Conservation (phyloP, 305 asterid genomes). For the Salvia sclarea region DNA sequence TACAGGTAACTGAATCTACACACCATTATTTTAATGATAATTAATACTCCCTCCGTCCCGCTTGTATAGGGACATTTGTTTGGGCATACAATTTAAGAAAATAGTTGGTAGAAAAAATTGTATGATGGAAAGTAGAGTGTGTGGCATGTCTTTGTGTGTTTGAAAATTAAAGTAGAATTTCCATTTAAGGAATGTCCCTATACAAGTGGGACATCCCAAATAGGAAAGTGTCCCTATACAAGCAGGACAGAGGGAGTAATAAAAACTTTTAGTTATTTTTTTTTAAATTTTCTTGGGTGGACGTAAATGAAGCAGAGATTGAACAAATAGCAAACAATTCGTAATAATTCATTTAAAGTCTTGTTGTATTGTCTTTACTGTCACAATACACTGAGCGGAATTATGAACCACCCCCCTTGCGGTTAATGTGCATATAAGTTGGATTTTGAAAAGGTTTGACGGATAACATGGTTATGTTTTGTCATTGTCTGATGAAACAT, state of each 20-base stretch:
- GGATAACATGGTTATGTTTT: background rate
- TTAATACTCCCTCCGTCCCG: too few species aligned
- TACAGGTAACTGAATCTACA: slow-evolving; percentile 66
- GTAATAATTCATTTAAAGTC: background rate
- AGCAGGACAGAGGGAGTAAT: too few species aligned
- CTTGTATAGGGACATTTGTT: too few species aligned
- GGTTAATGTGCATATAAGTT: background rate
- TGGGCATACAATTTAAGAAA: too few species aligned
- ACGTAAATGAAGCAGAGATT: slow-evolving; percentile 21
- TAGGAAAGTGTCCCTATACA: too few species aligned
- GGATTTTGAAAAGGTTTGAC: background rate
- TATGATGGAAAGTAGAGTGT: too few species aligned
- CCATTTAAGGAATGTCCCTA: too few species aligned
- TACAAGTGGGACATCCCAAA: too few species aligned
- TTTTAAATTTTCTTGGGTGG: background rate
- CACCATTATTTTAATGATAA: slow-evolving; percentile 18
- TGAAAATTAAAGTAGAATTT: too few species aligned
- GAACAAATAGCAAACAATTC: background rate
- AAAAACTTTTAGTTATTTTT: too few species aligned
- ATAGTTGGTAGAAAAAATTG: too few species aligned
- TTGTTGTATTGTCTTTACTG: slow-evolving; percentile 17
- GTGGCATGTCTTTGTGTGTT: too few species aligned
- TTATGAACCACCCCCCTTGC: background rate
- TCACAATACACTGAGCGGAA: background rate
- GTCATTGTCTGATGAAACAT: background rate